Percentiles rank a stretch among this genome's conserved stretches.
Conservation (phyloP, 73 alveolate species). For the Blepharisma japonicum region DNA sequence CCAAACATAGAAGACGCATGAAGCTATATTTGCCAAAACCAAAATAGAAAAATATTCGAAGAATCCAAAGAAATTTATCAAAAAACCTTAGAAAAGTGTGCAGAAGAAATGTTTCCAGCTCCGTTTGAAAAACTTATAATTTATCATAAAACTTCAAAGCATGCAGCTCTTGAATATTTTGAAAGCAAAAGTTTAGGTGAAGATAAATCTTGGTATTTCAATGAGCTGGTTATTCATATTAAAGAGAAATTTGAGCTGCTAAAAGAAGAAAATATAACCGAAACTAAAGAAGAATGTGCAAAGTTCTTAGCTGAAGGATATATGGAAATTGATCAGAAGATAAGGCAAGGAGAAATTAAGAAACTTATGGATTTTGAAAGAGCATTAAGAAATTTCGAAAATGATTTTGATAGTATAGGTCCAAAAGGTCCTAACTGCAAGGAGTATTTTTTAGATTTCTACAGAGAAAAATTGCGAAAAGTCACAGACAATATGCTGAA, state of each 20-base stretch:
- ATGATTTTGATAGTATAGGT: neutral
- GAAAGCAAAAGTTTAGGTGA: conserved; percentile 35
- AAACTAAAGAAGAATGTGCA: neutral
- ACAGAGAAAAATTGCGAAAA: conserved; percentile 20
- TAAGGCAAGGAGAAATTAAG: neutral
- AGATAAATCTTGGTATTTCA: neutral
- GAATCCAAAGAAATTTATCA: conserved; percentile 58
- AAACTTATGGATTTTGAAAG: conserved; percentile 10
- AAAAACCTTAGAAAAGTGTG: neutral
- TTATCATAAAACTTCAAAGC: conserved; percentile 59
- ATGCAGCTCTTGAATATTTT: conserved; percentile 63
- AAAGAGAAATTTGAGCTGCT: neutral
- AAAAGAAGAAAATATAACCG: conserved; percentile 4
- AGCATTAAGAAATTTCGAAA: neutral
- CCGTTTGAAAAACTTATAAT: conserved; percentile 35
- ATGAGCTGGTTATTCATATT: neutral
- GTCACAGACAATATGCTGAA: conserved; percentile 44
- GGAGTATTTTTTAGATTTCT: neutral
- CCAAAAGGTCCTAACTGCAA: neutral
- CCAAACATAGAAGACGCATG: conserved; percentile 74
- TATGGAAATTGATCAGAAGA: neutral
- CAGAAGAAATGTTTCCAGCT: neutral
- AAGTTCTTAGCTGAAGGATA: neutral
- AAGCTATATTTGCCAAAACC: conserved; percentile 66
- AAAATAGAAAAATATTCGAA: conserved; percentile 54